phyloP scores from a whole-genome alignment of 2,329 filamentous ascomycete genomes.

The Beauveria sp. region DNA sequence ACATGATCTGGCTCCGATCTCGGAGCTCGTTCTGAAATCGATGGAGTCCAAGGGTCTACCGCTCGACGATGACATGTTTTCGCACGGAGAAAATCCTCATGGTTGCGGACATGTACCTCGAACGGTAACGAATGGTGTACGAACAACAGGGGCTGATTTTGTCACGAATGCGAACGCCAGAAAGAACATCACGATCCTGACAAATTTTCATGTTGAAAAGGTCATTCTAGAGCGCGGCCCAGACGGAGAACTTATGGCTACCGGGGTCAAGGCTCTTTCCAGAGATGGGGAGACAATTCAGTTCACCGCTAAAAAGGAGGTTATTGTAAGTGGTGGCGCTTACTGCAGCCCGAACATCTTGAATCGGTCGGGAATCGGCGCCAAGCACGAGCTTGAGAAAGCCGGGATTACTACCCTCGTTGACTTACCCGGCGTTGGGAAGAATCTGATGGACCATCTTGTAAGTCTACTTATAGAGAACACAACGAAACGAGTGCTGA shows the following conservation, averaged over 20 bases:
- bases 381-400: conserved; percentile 32
- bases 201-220: conserved; percentile 43
- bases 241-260: conserved; percentile 32
- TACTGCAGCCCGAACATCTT: conserved; percentile 46
- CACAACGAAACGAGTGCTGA: background rate
- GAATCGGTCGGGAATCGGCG: conserved; percentile 44
- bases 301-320: conserved; percentile 29
- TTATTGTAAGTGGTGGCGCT: conserved; percentile 37
- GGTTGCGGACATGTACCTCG: conserved; percentile 48
- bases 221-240: conserved; percentile 35
- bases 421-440: conserved; percentile 40
- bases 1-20: conserved; percentile 52
- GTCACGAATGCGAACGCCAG: conserved; percentile 30
- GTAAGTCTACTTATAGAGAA: conserved; percentile 14
- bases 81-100: conserved; percentile 38
- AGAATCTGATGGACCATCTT: conserved; percentile 43
- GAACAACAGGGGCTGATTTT: conserved; percentile 48
- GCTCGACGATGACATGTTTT: conserved; percentile 53
- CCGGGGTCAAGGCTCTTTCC: conserved; percentile 33
- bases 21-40: conserved; percentile 45
- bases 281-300: conserved; percentile 33
- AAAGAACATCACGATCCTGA: conserved; percentile 39
- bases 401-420: conserved; percentile 34
- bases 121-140: conserved; percentile 43
- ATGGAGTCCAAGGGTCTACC: conserved; percentile 46